Evolutionary conservation across 2,329 filamentous ascomycete species (phyloP).

Genomic region (Pyricularia sp.): DNA sequence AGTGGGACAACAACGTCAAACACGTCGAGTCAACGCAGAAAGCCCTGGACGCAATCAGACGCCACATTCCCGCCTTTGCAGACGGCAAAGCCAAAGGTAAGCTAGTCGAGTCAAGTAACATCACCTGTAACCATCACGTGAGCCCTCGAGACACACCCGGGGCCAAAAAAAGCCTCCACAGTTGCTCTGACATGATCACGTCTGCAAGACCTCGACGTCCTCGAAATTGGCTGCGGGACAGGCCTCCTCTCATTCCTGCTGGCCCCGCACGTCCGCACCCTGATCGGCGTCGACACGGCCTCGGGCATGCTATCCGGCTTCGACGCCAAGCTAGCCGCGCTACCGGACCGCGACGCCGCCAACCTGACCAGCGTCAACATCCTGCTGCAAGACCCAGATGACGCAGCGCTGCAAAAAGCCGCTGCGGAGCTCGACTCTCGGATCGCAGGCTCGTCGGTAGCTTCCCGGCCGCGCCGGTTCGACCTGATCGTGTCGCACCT

Average conservation of each 20-base stretch:
- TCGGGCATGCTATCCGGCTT: constrained; percentile 45
- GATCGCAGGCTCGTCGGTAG: background rate
- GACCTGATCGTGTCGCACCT: constrained; percentile 44
- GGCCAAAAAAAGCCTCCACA: background rate
- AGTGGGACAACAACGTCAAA: constrained; percentile 43
- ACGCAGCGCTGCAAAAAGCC: constrained; percentile 27
- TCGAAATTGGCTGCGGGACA: constrained; percentile 49
- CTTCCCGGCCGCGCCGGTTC: constrained; percentile 20
- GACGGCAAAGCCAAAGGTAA: constrained; percentile 5
- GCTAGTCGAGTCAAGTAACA: background rate
- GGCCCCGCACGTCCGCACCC: constrained; percentile 33
- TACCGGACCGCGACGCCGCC: constrained; percentile 16
- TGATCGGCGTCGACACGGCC: constrained; percentile 44
- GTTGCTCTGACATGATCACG: background rate
- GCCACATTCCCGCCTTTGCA: constrained; percentile 22
- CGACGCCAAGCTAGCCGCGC: constrained; percentile 33
- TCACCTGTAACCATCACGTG: background rate
- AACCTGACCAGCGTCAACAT: constrained; percentile 38
- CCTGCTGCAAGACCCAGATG: constrained; percentile 38
- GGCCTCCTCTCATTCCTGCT: constrained; percentile 41
- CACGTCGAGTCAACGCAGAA: constrained; percentile 33
- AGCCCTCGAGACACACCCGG: background rate
- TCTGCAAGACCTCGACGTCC: constrained; percentile 27
- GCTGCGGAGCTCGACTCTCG: constrained; percentile 15
- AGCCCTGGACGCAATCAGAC: constrained; percentile 34